Conservation (phyloP, 208 protist genomes). For the Leishmania lainsoni region DNA sequence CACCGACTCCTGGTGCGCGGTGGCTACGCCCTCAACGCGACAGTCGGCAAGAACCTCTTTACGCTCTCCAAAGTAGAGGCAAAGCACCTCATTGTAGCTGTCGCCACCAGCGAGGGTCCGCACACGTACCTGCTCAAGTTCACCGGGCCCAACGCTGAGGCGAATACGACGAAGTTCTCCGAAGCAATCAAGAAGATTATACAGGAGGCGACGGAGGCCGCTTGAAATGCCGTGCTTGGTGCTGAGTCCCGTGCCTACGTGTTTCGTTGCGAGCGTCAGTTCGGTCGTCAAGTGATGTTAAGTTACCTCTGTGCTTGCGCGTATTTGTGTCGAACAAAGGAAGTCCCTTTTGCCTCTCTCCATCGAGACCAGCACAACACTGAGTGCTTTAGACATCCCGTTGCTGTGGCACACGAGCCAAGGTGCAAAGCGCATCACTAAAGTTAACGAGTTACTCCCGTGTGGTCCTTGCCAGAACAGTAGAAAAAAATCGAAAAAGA, state of each 20-base stretch:
- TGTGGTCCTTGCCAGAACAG: not conserved
- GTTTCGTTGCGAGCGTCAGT: not conserved
- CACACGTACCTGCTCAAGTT: constrained; percentile 76
- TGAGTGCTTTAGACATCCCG: not conserved
- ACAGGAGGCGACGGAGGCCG: constrained; percentile 10
- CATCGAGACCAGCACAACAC: not conserved
- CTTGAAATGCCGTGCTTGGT: not conserved
- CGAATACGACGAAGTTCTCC: constrained; percentile 55
- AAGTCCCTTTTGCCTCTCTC: not conserved
- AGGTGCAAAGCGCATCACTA: not conserved
- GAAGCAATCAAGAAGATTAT: constrained; percentile 48
- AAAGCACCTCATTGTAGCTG: constrained; percentile 60
- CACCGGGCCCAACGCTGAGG: constrained; percentile 51
- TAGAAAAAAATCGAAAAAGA: not conserved
- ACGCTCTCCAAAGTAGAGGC: constrained; percentile 47
- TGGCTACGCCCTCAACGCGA: constrained; percentile 78
- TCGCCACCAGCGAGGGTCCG: constrained; percentile 31
- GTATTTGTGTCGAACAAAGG: not conserved
- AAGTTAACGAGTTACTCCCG: not conserved
- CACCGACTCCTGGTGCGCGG: constrained; percentile 84
- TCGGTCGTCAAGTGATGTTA: not conserved
- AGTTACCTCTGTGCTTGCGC: not conserved
- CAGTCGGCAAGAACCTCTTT: constrained; percentile 49
- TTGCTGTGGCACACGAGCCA: not conserved
- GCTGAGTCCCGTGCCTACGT: not conserved